phyloP scores from a whole-genome alignment of 805 yeast genomes.

The Suhomyces canberraensis region DNA sequence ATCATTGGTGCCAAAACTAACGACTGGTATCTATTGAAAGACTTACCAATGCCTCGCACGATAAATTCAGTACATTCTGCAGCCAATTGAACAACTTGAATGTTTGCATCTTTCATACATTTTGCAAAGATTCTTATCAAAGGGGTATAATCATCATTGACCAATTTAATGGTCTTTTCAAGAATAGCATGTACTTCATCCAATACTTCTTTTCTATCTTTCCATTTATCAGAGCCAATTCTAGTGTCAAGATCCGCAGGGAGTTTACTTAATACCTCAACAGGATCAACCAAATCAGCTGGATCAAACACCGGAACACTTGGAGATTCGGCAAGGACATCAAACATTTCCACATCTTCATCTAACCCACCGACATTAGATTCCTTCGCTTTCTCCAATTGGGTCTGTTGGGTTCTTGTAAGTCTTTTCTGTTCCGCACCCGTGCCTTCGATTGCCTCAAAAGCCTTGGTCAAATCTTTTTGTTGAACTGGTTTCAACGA shows the following conservation, averaged over 20 bases:
- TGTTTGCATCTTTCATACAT: slow-evolving; percentile 82
- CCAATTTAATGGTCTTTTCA: slow-evolving; percentile 52
- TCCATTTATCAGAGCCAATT: slow-evolving; percentile 74
- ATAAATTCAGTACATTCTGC: slow-evolving; percentile 61
- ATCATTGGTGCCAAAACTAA: slow-evolving; percentile 59
- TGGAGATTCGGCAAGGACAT: slow-evolving; percentile 16
- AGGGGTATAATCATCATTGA: slow-evolving; percentile 62
- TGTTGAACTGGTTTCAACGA: slow-evolving; percentile 89
- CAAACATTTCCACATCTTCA: slow-evolving; percentile 30
- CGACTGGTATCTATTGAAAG: slow-evolving; percentile 53
- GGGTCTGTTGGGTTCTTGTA: slow-evolving; percentile 51
- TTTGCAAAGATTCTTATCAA: slow-evolving; percentile 64
- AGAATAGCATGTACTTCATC: slow-evolving; percentile 55
- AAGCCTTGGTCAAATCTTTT: slow-evolving; percentile 70
- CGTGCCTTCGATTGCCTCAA: slow-evolving; percentile 47
- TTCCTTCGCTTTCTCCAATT: slow-evolving; percentile 12
- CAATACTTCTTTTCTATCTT: slow-evolving; percentile 82
- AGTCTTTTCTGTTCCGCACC: slow-evolving; percentile 52
- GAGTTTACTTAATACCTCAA: slow-evolving; percentile 59
- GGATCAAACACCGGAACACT: slow-evolving; percentile 48
- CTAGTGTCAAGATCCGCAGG: slow-evolving; percentile 60
- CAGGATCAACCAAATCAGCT: slow-evolving; percentile 66
- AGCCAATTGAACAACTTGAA: slow-evolving; percentile 79
- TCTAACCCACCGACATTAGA: slow-evolving; percentile 1
- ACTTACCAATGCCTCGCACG: slow-evolving; percentile 61